These are phyloP conservation scores for Trichoderma sp. DNA, from an alignment of 2,329 filamentous ascomycete species.

Conservation along the genomic window DNA sequence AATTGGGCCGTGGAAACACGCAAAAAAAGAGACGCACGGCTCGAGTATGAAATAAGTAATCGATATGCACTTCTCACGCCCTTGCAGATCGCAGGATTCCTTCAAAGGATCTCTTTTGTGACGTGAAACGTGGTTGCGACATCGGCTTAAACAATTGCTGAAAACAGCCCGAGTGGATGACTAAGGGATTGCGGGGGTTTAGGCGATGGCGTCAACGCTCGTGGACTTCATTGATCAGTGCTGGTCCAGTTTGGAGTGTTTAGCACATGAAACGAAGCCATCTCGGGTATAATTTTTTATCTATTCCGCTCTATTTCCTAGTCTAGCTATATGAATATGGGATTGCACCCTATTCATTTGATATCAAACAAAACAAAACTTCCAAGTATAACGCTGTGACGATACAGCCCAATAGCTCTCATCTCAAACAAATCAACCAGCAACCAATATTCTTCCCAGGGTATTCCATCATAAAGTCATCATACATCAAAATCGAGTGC, in stretches of 20 bases:
- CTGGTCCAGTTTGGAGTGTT: background rate
- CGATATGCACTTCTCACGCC: background rate
- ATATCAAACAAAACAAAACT: background rate
- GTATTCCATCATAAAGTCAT: background rate
- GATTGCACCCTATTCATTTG: background rate
- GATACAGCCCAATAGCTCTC: background rate
- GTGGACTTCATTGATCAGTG: background rate
- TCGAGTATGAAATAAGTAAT: background rate
- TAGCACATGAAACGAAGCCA: background rate
- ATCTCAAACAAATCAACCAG: background rate
- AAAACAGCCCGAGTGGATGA: background rate
- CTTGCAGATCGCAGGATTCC: background rate
- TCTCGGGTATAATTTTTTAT: background rate
- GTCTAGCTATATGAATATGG: background rate
- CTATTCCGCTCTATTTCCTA: background rate
- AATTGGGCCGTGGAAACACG: background rate
- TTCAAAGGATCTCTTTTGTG: background rate
- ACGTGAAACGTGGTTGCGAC: slow-evolving; percentile 19
- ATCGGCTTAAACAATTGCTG: slow-evolving; percentile 17
- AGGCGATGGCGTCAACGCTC: slow-evolving; percentile 22
- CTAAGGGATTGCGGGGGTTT: slow-evolving; percentile 8
- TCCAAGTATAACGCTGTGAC: background rate
- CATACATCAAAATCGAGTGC: background rate
- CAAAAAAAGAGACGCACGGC: background rate
- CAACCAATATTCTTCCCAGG: background rate